Evolutionary conservation across 768 basidiomycete genomes (phyloP).

Genomic region (Coprinopsis cinerea): DNA sequence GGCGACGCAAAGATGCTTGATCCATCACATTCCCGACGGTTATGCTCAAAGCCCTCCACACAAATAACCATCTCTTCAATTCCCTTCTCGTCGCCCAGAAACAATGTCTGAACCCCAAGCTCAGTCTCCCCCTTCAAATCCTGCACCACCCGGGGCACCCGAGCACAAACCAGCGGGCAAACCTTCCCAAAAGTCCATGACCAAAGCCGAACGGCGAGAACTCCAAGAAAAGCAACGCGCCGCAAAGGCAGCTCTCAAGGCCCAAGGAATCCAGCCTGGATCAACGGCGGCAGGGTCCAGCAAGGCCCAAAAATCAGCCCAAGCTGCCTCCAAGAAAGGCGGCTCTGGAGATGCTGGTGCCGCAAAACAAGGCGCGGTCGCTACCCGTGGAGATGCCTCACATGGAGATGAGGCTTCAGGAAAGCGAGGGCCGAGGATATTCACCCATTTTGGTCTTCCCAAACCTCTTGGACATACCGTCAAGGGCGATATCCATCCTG

Average conservation of each 20-base stretch:
- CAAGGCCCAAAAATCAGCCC: constrained; percentile 22
- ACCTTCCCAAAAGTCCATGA: constrained; percentile 64
- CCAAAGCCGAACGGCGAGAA: constrained; percentile 76
- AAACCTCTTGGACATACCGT: constrained; percentile 46
- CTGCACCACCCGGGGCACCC: neutral
- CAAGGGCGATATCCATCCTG: constrained; percentile 89
- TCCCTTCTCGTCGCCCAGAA: too few relatives aligned
- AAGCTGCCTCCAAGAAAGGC: constrained; percentile 29
- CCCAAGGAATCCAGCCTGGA: constrained; percentile 16
- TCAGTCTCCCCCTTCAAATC: neutral
- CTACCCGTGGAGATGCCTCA: constrained; percentile 26
- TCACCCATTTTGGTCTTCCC: constrained; percentile 79
- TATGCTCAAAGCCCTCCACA: too few relatives aligned
- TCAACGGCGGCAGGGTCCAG: constrained; percentile 14
- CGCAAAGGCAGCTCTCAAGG: constrained; percentile 54
- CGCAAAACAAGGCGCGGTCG: constrained; percentile 17
- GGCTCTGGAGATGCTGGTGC: constrained; percentile 16
- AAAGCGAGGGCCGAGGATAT: constrained; percentile 67
- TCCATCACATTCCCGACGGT: too few relatives aligned
- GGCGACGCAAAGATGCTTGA: too few relatives aligned
- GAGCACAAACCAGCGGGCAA: constrained; percentile 18
- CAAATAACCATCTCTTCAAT: too few relatives aligned
- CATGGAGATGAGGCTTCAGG: constrained; percentile 30
- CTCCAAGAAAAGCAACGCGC: constrained; percentile 77
- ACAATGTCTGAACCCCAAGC: constrained; percentile 1